These are phyloP conservation scores for Globisporangium nodosum DNA, from an alignment of 352 stramenopile species.

Conservation along the genomic window DNA sequence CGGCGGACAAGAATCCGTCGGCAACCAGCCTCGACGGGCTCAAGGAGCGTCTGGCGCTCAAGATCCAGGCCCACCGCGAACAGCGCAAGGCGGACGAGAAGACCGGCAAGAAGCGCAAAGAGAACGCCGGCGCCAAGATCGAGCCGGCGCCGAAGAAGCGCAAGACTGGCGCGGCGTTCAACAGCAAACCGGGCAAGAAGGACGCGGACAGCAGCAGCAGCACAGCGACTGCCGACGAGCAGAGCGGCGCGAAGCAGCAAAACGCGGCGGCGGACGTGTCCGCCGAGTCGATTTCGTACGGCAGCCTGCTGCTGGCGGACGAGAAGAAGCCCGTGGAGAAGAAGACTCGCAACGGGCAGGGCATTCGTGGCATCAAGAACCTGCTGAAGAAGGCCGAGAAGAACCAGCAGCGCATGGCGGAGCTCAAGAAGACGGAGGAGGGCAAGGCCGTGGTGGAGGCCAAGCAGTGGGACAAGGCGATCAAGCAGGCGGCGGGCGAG, in stretches of 20 bases:
- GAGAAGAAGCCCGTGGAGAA: constrained; percentile 44
- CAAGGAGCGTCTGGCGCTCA: constrained; percentile 56
- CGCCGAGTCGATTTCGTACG: constrained; percentile 59
- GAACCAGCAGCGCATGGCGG: constrained; percentile 67
- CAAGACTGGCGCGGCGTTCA: constrained; percentile 34
- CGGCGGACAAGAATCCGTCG: constrained; percentile 34
- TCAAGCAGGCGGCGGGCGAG: constrained; percentile 66
- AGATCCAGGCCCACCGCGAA: constrained; percentile 66
- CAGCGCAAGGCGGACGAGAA: constrained; percentile 69
- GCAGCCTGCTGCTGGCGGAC: constrained; percentile 57
- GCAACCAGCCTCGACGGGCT: constrained; percentile 50
- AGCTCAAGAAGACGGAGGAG: constrained; percentile 78
- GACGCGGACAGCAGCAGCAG: constrained; percentile 15
- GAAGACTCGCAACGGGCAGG: constrained; percentile 74
- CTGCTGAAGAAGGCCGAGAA: constrained; percentile 75
- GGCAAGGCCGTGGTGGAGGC: constrained; percentile 54
- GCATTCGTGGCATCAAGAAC: constrained; percentile 68
- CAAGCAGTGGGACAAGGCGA: constrained; percentile 67
- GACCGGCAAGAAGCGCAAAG: constrained; percentile 49
- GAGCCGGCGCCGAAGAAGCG: constrained; percentile 52
- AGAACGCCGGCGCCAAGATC: constrained; percentile 15
- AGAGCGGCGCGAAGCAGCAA: constrained; percentile 10
- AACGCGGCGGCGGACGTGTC: constrained; percentile 17
- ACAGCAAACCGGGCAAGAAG: constrained; percentile 36
- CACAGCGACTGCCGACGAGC: not conserved